Evolutionary conservation across 495 filamentous ascomycete genomes (phyloP), one percentile per base, ranked within the genome.

Genomic region (Aspergillus wentii): DNA sequence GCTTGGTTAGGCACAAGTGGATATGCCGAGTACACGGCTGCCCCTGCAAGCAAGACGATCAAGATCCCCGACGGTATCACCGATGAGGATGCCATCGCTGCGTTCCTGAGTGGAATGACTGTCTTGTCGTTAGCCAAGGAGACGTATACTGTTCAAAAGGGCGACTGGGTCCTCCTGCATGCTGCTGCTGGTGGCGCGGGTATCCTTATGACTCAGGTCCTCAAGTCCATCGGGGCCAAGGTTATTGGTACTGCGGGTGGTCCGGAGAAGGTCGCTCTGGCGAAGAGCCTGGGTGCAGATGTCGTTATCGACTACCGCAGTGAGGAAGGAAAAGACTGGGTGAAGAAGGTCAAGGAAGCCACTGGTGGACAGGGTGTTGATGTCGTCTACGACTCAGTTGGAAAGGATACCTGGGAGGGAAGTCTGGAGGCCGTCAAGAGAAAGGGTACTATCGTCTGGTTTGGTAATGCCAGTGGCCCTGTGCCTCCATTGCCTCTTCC

Each of bases 131-230:
- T 96, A 26, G 78, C 84, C 8, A 80, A 84, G 50, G 92, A 95
- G 58, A 75, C 83, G 9, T 76, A 89, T 42, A 54, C 66, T 1
- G 85, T 95, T 18, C 66, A 85, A 50, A 74, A 70, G 55, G 86
- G 82, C 1, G 87, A 94, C 40, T 94, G 82, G 80, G 74, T 92
- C 6, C 76, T 98, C 1, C 75, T 97, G 21, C 88, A 94, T 47
- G 91, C 92, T 0, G 92, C 92, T 0, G 89, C 90, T 7, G 92
- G 92, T 28, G 92, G 92, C 4, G 85, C 88, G 1, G 92, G 91
- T 0, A 68, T 82, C 28, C 78, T 83, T 62, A 68, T 96, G 38
- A 81, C 76, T 17, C 88, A 94, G 64, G 61, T 96, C 29, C 59
- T 96, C 16, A 71, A 72, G 33, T 64, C 69, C 1, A 73, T 88